Evolutionary conservation across 2,329 filamentous ascomycete genomes (phyloP).

Genomic region (Colletotrichum lupini): DNA sequence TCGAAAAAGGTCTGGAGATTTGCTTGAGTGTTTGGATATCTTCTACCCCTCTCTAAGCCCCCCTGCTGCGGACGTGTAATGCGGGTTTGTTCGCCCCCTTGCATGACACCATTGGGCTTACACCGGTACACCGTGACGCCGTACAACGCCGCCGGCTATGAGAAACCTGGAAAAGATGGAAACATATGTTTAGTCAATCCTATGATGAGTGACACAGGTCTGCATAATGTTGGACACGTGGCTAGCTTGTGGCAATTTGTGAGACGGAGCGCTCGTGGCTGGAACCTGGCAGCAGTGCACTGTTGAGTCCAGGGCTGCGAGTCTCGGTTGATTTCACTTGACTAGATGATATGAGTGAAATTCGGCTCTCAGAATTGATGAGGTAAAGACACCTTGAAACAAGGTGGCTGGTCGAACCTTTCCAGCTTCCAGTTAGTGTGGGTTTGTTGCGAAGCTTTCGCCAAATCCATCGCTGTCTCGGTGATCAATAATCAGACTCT

Average conservation of each 20-base stretch:
- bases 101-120: neutral
- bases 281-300: neutral
- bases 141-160: neutral
- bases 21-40: neutral
- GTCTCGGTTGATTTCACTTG: neutral
- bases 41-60: neutral
- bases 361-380: neutral
- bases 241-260: constrained; percentile 11
- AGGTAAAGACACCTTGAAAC: neutral
- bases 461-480: neutral
- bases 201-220: neutral
- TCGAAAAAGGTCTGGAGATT: neutral
- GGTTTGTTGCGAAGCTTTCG: neutral
- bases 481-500: neutral
- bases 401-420: neutral
- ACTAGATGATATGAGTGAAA: neutral
- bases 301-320: neutral
- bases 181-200: neutral
- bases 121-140: neutral
- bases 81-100: neutral
- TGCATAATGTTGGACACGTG: constrained; percentile 19
- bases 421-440: neutral
- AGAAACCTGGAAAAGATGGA: neutral
- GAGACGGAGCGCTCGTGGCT: neutral
- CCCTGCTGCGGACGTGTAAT: neutral